A percentile compares a stretch with the other conserved stretches of the same genome.
These are phyloP conservation scores for Aspergillus nanangensis DNA, from an alignment of 495 filamentous ascomycete genomes.

Conservation along the genomic window DNA sequence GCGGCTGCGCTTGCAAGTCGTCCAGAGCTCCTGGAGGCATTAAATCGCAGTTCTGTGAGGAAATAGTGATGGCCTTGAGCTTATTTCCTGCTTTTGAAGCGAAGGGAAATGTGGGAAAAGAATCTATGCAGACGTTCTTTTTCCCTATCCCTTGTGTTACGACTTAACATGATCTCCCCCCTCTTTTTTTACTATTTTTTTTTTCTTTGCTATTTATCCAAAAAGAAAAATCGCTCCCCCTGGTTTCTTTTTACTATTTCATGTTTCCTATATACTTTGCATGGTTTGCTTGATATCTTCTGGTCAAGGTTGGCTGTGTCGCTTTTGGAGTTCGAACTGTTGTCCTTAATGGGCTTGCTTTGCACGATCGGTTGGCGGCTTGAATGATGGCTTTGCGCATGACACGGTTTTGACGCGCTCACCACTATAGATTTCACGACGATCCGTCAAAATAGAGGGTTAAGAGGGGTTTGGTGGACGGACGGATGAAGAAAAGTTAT, in stretches of 20 bases:
- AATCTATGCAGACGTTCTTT: constrained; percentile 7
- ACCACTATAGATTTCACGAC: constrained; percentile 20
- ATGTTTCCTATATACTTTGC: constrained; percentile 12
- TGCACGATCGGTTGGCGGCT: constrained; percentile 16
- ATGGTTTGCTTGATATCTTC: constrained; percentile 8
- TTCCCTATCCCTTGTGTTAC: constrained; percentile 30
- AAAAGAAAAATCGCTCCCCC: constrained; percentile 23
- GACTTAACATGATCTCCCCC: constrained; percentile 35
- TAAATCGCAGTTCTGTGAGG: constrained; percentile 75
- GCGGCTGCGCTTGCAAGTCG: constrained; percentile 66
- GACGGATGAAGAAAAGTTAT: constrained; percentile 16
- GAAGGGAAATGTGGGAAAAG: too few species aligned
- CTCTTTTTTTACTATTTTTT: constrained; percentile 14
- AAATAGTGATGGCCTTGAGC: constrained; percentile 32
- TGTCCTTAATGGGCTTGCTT: constrained; percentile 15
- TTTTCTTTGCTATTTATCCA: constrained; percentile 12
- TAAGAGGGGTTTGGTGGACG: constrained; percentile 16
- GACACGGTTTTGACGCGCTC: constrained; percentile 13
- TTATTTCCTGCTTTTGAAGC: constrained; percentile 16
- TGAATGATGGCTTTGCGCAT: constrained; percentile 16
- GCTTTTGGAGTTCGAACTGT: constrained; percentile 16
- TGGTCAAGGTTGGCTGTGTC: constrained; percentile 13
- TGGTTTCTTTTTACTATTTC: constrained; percentile 18
- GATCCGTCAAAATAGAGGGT: constrained; percentile 19
- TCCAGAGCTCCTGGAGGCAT: constrained; percentile 83